Conservation (phyloP, 306 rosid species). For the Nissolia schottii region DNA sequence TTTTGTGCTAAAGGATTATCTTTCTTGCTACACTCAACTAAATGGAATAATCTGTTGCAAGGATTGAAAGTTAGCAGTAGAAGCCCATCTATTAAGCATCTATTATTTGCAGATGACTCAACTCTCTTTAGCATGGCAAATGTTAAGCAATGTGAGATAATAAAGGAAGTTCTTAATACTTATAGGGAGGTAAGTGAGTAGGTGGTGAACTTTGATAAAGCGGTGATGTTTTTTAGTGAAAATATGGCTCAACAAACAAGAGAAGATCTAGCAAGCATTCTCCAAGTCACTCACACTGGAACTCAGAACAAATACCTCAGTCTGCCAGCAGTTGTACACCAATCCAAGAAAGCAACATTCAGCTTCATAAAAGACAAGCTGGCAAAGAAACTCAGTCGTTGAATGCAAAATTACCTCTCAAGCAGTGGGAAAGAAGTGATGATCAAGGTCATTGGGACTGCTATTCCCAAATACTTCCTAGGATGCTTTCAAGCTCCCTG, state of each 20-base stretch:
- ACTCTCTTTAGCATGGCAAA: background rate
- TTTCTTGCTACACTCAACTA: too few species aligned
- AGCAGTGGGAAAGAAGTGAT: background rate
- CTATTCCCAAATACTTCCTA: background rate
- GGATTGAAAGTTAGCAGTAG: background rate
- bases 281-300: background rate
- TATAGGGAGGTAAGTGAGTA: background rate
- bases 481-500: background rate
- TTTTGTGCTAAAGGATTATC: too few species aligned
- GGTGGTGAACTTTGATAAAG: background rate
- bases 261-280: rapidly evolving
- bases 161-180: background rate
- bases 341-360: background rate
- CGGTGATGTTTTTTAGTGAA: background rate
- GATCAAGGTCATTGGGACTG: background rate
- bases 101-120: background rate
- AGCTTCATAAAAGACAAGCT: background rate
- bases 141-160: background rate
- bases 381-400: background rate
- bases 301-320: background rate
- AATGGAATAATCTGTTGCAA: too few species aligned
- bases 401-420: background rate
- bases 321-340: too few species aligned
- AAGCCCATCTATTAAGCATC: background rate
- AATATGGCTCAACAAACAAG: background rate